phyloP scores from a whole-genome alignment of 345 rosid genomes.

The Acer yangbiense region DNA sequence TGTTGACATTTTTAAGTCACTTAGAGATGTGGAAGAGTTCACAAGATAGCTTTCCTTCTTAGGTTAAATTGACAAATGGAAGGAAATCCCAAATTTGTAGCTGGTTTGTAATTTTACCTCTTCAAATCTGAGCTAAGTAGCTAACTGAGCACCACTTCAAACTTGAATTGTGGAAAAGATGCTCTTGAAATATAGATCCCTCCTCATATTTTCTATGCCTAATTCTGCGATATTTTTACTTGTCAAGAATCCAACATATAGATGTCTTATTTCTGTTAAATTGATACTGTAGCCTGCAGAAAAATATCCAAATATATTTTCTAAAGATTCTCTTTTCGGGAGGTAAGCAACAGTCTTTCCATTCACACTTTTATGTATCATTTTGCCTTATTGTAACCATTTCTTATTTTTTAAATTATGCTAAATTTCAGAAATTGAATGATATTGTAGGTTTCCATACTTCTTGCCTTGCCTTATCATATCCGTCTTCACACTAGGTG shows the following conservation, averaged over 20 bases:
- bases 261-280: background rate
- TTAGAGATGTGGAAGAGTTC: background rate
- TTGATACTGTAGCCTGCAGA: slow-evolving; percentile 59
- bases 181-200: background rate
- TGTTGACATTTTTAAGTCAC: background rate
- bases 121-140: background rate
- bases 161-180: background rate
- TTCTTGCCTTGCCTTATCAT: slow-evolving; percentile 72
- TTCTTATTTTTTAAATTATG: slow-evolving; percentile 1
- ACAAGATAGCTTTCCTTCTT: background rate
- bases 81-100: slow-evolving; percentile 1
- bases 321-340: slow-evolving; percentile 54
- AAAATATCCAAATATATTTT: slow-evolving; percentile 60
- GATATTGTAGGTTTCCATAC: slow-evolving; percentile 70
- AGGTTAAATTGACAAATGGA: background rate
- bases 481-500: slow-evolving; percentile 57
- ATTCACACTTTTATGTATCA: background rate
- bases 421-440: slow-evolving; percentile 21
- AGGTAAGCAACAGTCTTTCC: slow-evolving; percentile 41
- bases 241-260: background rate
- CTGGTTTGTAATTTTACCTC: background rate
- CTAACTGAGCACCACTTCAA: background rate
- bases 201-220: background rate
- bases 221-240: background rate
- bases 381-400: background rate